Conservation (phyloP, 2,329 filamentous ascomycete species). For the Epichloe typhina region DNA sequence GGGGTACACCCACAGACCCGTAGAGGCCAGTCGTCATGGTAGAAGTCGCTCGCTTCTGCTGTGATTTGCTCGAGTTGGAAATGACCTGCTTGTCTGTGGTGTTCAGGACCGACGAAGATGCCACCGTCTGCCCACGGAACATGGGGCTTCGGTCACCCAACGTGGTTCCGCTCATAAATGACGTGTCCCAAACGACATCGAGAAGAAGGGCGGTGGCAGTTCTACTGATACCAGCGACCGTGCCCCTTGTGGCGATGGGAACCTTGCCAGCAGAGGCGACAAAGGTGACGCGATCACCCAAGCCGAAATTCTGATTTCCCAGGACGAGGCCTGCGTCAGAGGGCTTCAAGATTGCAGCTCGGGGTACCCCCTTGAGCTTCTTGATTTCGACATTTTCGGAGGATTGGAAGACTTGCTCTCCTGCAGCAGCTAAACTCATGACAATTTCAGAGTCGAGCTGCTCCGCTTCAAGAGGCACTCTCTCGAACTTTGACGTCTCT, state of each 20-base stretch:
- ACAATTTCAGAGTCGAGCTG: conserved; percentile 90
- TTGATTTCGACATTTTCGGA: conserved; percentile 45
- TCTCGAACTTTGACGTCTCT: conserved; percentile 84
- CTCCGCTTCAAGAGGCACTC: conserved; percentile 90
- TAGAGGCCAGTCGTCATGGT: conserved; percentile 40
- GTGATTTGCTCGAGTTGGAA: conserved; percentile 40
- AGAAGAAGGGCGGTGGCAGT: conserved; percentile 72
- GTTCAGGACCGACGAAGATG: conserved; percentile 80
- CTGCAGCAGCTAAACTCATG: conserved; percentile 61
- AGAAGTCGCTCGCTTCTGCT: conserved; percentile 36
- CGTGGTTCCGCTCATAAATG: conserved; percentile 95
- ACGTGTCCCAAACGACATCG: conserved; percentile 84
- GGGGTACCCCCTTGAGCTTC: conserved; percentile 71
- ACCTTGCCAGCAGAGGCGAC: conserved; percentile 88
- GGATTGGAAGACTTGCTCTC: conserved; percentile 47
- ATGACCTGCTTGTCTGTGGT: conserved; percentile 71
- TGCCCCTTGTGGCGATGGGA: conserved; percentile 81
- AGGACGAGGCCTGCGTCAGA: conserved; percentile 88
- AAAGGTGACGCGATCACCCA: conserved; percentile 89
- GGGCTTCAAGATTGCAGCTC: conserved; percentile 83
- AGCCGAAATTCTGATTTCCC: conserved; percentile 65
- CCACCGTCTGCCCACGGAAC: conserved; percentile 88
- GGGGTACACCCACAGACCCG: conserved; percentile 45
- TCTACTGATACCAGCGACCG: conserved; percentile 86
- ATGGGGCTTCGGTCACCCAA: conserved; percentile 80